Percentiles rank a stretch among this genome's conserved stretches.
phyloP scores from a whole-genome alignment of 371 early-diverging fungal genomes.

The Mucor velutinosus region DNA sequence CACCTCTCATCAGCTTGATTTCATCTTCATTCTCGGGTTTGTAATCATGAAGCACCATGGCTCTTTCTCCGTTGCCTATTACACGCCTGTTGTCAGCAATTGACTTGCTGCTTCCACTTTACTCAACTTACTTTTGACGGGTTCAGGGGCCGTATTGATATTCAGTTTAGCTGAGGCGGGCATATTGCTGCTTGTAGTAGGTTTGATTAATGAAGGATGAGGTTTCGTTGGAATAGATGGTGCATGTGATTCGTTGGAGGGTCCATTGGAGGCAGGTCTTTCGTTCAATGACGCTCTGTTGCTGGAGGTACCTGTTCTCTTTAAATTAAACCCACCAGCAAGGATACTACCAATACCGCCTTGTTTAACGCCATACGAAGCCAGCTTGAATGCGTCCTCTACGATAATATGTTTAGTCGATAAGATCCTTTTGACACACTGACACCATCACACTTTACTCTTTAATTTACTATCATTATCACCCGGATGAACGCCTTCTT shows the following conservation, averaged over 20 bases:
- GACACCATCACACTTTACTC: conserved; percentile 6
- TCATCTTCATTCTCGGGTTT: conserved; percentile 59
- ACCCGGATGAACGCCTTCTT: not conserved
- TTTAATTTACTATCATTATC: conserved; percentile 18
- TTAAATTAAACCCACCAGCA: conserved; percentile 51
- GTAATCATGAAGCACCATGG: conserved; percentile 51
- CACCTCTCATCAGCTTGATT: conserved; percentile 50
- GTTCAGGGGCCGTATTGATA: not conserved
- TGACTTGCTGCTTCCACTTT: not conserved
- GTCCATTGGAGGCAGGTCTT: not conserved
- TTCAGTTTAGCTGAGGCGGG: not conserved
- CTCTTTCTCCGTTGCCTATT: conserved; percentile 11
- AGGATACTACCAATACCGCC: conserved; percentile 81
- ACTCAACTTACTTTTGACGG: conserved; percentile 1
- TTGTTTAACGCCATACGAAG: conserved; percentile 80
- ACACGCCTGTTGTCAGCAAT: not conserved
- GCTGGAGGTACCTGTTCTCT: conserved; percentile 2
- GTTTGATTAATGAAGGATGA: not conserved
- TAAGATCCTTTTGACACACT: not conserved
- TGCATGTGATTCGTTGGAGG: not conserved
- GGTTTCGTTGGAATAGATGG: conserved; percentile 11
- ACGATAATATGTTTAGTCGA: not conserved
- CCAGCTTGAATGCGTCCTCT: conserved; percentile 54
- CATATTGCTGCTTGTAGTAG: not conserved
- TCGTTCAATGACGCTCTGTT: conserved; percentile 13